Evolutionary conservation across 1,284 basidiomycete species (phyloP).

Genomic region (Neonothopanus nambi): DNA sequence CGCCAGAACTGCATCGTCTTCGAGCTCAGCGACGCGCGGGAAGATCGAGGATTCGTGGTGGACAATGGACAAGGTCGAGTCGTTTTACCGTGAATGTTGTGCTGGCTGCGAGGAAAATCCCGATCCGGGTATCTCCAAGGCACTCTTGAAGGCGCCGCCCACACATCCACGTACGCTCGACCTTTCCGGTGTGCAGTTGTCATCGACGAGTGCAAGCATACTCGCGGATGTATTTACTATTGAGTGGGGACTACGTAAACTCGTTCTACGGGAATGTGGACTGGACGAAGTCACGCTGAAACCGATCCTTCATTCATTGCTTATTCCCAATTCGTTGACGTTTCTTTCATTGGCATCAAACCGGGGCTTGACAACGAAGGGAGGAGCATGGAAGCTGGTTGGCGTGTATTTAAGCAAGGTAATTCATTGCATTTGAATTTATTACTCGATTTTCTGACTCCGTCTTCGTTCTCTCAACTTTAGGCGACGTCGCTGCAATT

Average conservation of each 20-base stretch:
- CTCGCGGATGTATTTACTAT: constrained; percentile 88
- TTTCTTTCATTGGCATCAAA: constrained; percentile 90
- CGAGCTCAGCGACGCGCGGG: constrained; percentile 10
- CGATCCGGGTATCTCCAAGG: constrained; percentile 63
- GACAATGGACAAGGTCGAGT: constrained; percentile 78
- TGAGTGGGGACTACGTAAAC: constrained; percentile 85
- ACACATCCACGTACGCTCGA: constrained; percentile 69
- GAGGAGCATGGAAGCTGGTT: constrained; percentile 48
- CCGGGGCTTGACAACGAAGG: constrained; percentile 30
- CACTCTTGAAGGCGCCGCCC: constrained; percentile 71
- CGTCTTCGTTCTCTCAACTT: constrained; percentile 1
- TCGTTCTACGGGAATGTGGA: constrained; percentile 80
- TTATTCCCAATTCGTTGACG: constrained; percentile 82
- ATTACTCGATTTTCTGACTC: background rate
- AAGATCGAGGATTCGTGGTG: constrained; percentile 63
- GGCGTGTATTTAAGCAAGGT: constrained; percentile 80
- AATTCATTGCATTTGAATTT: constrained; percentile 20
- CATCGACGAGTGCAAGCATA: constrained; percentile 68
- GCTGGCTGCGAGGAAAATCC: constrained; percentile 72
- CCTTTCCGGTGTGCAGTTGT: constrained; percentile 77
- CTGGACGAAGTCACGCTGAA: constrained; percentile 83
- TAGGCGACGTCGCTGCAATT: constrained; percentile 55
- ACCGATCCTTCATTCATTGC: constrained; percentile 86
- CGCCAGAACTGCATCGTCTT: constrained; percentile 6
- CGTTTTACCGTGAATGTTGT: constrained; percentile 82